A percentile compares a stretch with the other conserved stretches of the same genome.
Conservation (phyloP, 805 yeast genomes). For the Wickerhamomyces canadensis region DNA sequence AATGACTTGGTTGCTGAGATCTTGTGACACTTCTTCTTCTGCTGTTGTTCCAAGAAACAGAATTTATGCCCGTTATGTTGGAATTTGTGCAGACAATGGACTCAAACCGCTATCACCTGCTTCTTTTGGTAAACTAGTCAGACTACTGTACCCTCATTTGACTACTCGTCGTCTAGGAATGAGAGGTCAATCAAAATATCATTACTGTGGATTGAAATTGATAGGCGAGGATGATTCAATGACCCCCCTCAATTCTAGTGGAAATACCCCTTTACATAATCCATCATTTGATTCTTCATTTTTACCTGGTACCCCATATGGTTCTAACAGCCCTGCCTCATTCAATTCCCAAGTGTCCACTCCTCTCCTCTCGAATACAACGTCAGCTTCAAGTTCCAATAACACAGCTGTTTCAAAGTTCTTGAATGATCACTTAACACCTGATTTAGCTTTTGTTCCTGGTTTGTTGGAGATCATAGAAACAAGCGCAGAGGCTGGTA, state of each 20-base stretch:
- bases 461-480: slow-evolving; percentile 15
- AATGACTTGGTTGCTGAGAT: slow-evolving; percentile 69
- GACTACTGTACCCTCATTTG: slow-evolving; percentile 55
- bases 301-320: slow-evolving; percentile 25
- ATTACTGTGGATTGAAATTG: slow-evolving; percentile 68
- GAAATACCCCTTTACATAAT: slow-evolving; percentile 22
- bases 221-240: slow-evolving; percentile 27
- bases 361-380: slow-evolving; percentile 6
- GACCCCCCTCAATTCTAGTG: slow-evolving; percentile 20
- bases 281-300: slow-evolving; percentile 19
- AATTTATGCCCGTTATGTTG: slow-evolving; percentile 62
- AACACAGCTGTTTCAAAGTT: slow-evolving; percentile 10
- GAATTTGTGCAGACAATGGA: slow-evolving; percentile 46
- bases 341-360: slow-evolving; percentile 23
- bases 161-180: slow-evolving; percentile 72
- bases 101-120: slow-evolving; percentile 68
- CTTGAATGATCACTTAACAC: slow-evolving; percentile 13
- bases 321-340: slow-evolving; percentile 22
- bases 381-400: slow-evolving; percentile 5
- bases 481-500: slow-evolving; percentile 10
- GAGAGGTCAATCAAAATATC: slow-evolving; percentile 76
- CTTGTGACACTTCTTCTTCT: slow-evolving; percentile 45
- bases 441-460: slow-evolving; percentile 18
- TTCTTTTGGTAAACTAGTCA: slow-evolving; percentile 68
- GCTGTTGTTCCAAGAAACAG: slow-evolving; percentile 60